Base-by-base conservation (phyloP, 805 yeast genomes). In the Osmozyma mogii region DNA sequence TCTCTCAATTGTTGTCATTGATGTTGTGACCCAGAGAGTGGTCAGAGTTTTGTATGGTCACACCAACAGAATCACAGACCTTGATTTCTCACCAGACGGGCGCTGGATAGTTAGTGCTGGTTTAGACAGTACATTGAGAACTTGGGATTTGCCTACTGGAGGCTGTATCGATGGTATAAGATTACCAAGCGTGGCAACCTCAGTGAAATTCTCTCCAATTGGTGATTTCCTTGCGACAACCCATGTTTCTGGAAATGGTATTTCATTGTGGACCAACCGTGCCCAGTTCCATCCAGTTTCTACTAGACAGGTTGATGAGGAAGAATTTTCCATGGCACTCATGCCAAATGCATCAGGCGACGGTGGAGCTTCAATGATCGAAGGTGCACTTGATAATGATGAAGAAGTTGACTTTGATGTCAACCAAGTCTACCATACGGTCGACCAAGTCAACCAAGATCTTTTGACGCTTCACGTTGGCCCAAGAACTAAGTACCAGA, bases 71-170 rank as follows among this genome's bases (percentile, higher is more conserved):
- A 77, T 92, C 40, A 87, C 96, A 0, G 70, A 84, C 1, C 55
- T 89, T 52, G 96, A 84, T 52, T 89, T 92, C 49, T 78, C 94
- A 3, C 94, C 95, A 4, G 89, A 88, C 52, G 97, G 96, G 20
- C 75, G 96, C 52, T 92, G 97, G 96, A 61, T 92, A 20, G 77
- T 92, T 6, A 75, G 92, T 15, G 77, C 84, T 1, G 70, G 87
- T 1, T 63, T 87, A 36, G 99, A 92, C 51, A 69, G 84, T 2
- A 87, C 97, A 0, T 65, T 92, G 28, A 73, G 98, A 47, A 85
- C 96, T 1, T 92, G 97, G 97, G 97, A 92, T 54, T 70, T 92
- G 36, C 97, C 97, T 24, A 82, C 96, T 1, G 97, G 98, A 28
- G 84, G 88, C 1, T 89, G 97, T 55, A 85, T 92, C 34, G 98